A percentile compares a stretch with the other conserved stretches of the same genome.
Evolutionary conservation across 805 yeast genomes (phyloP).

Genomic region (Nakazawaea populi): DNA sequence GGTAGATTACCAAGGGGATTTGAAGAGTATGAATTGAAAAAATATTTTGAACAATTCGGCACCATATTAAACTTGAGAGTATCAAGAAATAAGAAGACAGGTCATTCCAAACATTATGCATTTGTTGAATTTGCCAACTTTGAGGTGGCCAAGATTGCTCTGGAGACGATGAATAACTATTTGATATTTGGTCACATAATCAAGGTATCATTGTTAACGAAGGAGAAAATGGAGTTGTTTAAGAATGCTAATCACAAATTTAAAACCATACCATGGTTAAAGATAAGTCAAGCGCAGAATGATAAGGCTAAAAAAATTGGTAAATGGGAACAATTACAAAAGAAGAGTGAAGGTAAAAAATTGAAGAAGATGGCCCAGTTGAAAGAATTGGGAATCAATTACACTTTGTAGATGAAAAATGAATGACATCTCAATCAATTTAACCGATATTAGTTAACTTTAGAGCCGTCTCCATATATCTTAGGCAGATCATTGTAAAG

Average conservation of each 20-base stretch:
- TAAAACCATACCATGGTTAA: slow-evolving; percentile 54
- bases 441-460: background rate
- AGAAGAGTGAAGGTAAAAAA: slow-evolving; percentile 35
- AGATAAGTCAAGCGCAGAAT: slow-evolving; percentile 44
- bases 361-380: slow-evolving; percentile 42
- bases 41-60: slow-evolving; percentile 90
- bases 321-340: slow-evolving; percentile 49
- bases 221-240: slow-evolving; percentile 52
- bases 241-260: slow-evolving; percentile 48
- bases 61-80: slow-evolving; percentile 69
- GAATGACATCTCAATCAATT: background rate
- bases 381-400: slow-evolving; percentile 55
- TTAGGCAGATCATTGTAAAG: too few relatives aligned
- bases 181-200: slow-evolving; percentile 82
- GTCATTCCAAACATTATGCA: slow-evolving; percentile 87
- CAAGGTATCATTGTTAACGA: slow-evolving; percentile 51
- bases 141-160: slow-evolving; percentile 82
- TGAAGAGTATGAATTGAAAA: slow-evolving; percentile 71
- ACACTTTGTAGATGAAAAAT: slow-evolving; percentile 18
- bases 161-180: slow-evolving; percentile 95
- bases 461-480: too few relatives aligned
- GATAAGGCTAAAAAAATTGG: slow-evolving; percentile 53
- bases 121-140: slow-evolving; percentile 73
- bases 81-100: slow-evolving; percentile 86
- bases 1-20: slow-evolving; percentile 94